Conservation (phyloP, 306 rosid genomes). For the Prinsepia uniflora region DNA sequence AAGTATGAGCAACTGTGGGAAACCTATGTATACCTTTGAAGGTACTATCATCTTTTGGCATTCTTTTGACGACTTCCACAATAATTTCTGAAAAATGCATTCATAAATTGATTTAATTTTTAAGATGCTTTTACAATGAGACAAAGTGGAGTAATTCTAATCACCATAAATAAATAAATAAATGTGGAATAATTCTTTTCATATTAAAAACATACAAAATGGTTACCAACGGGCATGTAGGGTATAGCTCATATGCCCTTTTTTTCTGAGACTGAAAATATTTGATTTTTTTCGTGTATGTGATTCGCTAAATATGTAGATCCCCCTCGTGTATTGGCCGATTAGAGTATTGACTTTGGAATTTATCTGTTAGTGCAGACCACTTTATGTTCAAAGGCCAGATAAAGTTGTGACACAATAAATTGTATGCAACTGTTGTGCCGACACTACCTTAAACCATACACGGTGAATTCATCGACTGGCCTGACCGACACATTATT, state of each 20-base stretch:
- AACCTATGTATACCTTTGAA: not conserved
- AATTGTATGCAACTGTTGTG: not conserved
- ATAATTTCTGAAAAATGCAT: not conserved
- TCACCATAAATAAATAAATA: too few relatives aligned
- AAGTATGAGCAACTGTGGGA: not conserved
- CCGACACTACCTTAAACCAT: not conserved
- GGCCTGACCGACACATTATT: conserved; percentile 7
- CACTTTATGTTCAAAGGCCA: not conserved
- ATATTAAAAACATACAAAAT: not conserved
- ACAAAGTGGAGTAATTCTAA: not conserved
- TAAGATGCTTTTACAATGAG: not conserved
- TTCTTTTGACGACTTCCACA: not conserved
- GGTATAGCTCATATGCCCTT: not conserved
- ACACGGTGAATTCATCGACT: not conserved
- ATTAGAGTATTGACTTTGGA: not conserved
- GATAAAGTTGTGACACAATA: not conserved
- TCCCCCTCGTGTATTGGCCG: not conserved
- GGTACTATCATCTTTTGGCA: not conserved
- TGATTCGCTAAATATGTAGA: not conserved
- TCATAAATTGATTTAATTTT: not conserved
- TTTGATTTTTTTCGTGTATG: not conserved
- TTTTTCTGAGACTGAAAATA: not conserved
- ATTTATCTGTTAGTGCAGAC: not conserved
- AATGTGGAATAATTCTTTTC: not conserved
- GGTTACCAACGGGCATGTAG: not conserved